Evolutionary conservation across 2,329 filamentous ascomycete species (phyloP).

Genomic region (Ophiostoma perfectum): DNA sequence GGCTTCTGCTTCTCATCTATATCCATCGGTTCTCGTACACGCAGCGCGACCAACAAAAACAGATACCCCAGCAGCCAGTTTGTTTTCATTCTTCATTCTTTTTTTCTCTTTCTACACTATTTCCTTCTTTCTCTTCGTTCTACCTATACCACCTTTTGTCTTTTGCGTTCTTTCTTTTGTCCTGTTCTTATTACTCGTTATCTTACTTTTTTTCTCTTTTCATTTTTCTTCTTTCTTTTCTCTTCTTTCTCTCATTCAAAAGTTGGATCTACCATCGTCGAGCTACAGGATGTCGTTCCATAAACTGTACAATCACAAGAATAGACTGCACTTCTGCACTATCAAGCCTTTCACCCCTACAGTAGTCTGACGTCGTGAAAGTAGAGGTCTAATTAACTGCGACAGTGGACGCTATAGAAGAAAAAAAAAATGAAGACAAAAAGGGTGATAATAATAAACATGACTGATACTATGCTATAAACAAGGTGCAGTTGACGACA

Average conservation of each 20-base stretch:
- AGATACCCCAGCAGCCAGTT: constrained; percentile 10
- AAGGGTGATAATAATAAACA: constrained; percentile 1
- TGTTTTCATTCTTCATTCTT: neutral
- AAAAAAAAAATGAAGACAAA: neutral
- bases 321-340: neutral
- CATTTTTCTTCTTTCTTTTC: neutral
- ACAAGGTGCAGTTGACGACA: neutral
- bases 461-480: constrained; percentile 11
- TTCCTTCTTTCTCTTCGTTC: neutral
- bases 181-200: no score
- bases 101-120: neutral
- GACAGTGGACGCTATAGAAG: neutral
- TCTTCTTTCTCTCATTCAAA: neutral
- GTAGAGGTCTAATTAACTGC: constrained; percentile 3
- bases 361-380: neutral
- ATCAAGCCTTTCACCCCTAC: neutral
- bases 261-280: neutral
- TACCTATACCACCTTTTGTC: constrained; percentile 9
- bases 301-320: neutral
- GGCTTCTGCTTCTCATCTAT: neutral
- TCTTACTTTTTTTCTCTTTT: neutral
- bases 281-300: neutral
- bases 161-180: neutral
- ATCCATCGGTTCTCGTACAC: neutral
- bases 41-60: neutral